A percentile compares a stretch with the other conserved stretches of the same genome.
These are phyloP conservation scores for Hygrocybe punicea DNA, from an alignment of 768 basidiomycete species.

Conservation along the genomic window DNA sequence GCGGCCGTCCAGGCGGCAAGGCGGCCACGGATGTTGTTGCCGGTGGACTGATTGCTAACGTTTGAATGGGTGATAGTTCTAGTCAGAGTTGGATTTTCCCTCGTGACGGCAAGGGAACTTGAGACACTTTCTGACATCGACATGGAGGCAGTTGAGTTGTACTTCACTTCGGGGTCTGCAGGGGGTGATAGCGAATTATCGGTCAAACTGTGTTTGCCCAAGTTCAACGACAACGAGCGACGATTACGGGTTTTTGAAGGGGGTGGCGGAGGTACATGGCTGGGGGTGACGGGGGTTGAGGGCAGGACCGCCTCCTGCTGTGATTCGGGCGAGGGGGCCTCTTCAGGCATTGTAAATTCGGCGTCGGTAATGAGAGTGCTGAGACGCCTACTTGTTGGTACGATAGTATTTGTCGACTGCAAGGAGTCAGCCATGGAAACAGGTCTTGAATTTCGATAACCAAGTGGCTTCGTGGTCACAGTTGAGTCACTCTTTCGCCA, in stretches of 20 bases:
- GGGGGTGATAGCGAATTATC: slow-evolving; percentile 24
- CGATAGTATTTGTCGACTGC: slow-evolving; percentile 69
- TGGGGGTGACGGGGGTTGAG: slow-evolving; percentile 6
- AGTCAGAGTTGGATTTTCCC: slow-evolving; percentile 48
- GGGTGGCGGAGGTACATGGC: slow-evolving; percentile 39
- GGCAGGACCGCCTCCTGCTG: slow-evolving; percentile 10
- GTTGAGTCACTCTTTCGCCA: slow-evolving; percentile 84
- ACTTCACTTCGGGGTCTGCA: slow-evolving; percentile 13
- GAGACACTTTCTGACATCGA: slow-evolving; percentile 36
- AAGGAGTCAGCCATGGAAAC: slow-evolving; percentile 77
- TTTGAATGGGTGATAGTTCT: slow-evolving; percentile 8
- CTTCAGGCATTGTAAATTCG: slow-evolving; percentile 65
- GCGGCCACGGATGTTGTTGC: slow-evolving; percentile 45
- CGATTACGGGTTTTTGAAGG: slow-evolving; percentile 51
- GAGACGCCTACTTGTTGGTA: slow-evolving; percentile 61
- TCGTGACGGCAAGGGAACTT: slow-evolving; percentile 24
- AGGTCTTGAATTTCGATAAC: slow-evolving; percentile 57
- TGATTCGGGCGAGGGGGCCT: slow-evolving; percentile 41
- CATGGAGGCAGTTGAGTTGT: slow-evolving; percentile 21
- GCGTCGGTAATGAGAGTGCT: slow-evolving; percentile 58
- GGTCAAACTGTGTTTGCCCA: slow-evolving; percentile 29
- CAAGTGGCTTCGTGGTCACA: slow-evolving; percentile 55
- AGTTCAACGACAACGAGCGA: slow-evolving; percentile 62
- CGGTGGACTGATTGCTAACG: slow-evolving; percentile 33
- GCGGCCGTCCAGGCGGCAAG: slow-evolving; percentile 48